Evolutionary conservation across 768 basidiomycete genomes (phyloP).

Genomic region (Leccinum aurantiacum): DNA sequence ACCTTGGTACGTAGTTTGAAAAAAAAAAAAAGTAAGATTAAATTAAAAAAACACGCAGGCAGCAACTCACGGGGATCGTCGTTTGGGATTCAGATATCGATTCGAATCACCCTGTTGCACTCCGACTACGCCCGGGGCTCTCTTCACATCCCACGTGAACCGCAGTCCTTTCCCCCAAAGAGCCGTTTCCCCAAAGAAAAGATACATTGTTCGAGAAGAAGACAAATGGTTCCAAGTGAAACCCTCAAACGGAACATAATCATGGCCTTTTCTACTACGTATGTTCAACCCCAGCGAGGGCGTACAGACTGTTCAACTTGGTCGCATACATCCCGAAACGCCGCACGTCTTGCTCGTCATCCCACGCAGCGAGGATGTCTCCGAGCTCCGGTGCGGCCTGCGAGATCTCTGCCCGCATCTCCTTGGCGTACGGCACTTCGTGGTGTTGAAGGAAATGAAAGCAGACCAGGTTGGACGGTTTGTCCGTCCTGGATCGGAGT

Average conservation of each 20-base stretch:
- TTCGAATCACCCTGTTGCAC: neutral
- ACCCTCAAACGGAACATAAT: neutral
- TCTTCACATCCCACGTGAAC: neutral
- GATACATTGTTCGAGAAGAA: neutral
- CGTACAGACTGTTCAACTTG: constrained; percentile 30
- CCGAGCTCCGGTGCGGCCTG: constrained; percentile 16
- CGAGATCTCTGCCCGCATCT: constrained; percentile 15
- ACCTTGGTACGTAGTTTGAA: neutral
- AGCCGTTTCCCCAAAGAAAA: neutral
- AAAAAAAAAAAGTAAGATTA: neutral
- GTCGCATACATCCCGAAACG: constrained; percentile 28
- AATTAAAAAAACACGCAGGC: neutral
- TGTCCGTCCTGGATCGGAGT: constrained; percentile 21
- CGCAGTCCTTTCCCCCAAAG: neutral
- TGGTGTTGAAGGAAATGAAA: constrained; percentile 25
- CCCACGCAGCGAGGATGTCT: constrained; percentile 24
- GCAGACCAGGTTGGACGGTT: constrained; percentile 27
- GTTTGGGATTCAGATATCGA: neutral
- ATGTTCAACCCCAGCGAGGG: constrained; percentile 7
- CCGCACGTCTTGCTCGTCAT: constrained; percentile 28
- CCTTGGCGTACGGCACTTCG: constrained; percentile 27
- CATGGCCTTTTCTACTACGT: neutral
- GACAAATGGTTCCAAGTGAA: neutral
- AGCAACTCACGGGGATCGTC: neutral
- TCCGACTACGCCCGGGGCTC: neutral